Evolutionary conservation across 1,139 yeast genomes (phyloP).

Genomic region (Yamadazyma kanchanaburiensis): DNA sequence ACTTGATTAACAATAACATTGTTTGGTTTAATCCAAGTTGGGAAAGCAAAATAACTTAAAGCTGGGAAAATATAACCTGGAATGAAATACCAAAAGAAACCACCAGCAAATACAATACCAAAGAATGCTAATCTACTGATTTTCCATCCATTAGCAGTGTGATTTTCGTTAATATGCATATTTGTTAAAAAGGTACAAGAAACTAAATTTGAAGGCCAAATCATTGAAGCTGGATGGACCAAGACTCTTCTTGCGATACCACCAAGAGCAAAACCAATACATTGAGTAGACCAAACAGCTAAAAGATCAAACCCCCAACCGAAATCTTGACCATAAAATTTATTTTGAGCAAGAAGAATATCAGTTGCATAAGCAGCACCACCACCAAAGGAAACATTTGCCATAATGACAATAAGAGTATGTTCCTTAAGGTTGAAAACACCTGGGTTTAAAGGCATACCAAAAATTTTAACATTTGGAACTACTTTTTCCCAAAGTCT

Average conservation of each 20-base stretch:
- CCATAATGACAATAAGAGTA: constrained; percentile 59
- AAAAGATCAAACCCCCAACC: constrained; percentile 42
- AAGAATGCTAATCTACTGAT: constrained; percentile 36
- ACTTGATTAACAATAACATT: constrained; percentile 56
- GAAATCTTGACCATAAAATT: constrained; percentile 43
- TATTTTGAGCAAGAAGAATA: constrained; percentile 53
- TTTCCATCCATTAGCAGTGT: constrained; percentile 44
- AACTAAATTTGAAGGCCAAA: constrained; percentile 64
- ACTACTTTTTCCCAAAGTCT: constrained; percentile 32
- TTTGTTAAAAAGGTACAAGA: constrained; percentile 50
- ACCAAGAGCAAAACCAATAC: constrained; percentile 61
- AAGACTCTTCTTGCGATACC: constrained; percentile 56
- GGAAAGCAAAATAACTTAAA: constrained; percentile 33
- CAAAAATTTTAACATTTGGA: constrained; percentile 44
- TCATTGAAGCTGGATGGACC: constrained; percentile 60
- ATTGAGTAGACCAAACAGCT: constrained; percentile 53
- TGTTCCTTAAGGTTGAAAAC: constrained; percentile 67
- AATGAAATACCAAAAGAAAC: constrained; percentile 39
- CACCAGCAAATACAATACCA: constrained; percentile 21
- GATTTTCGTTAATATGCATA: constrained; percentile 60
- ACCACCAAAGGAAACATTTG: constrained; percentile 44
- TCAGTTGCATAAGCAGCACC: constrained; percentile 65
- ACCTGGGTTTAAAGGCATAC: constrained; percentile 52
- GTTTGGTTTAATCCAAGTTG: constrained; percentile 40
- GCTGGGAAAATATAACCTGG: constrained; percentile 41